Evolutionary conservation across 345 rosid genomes (phyloP).

Genomic region (Schrenkiella parvula): DNA sequence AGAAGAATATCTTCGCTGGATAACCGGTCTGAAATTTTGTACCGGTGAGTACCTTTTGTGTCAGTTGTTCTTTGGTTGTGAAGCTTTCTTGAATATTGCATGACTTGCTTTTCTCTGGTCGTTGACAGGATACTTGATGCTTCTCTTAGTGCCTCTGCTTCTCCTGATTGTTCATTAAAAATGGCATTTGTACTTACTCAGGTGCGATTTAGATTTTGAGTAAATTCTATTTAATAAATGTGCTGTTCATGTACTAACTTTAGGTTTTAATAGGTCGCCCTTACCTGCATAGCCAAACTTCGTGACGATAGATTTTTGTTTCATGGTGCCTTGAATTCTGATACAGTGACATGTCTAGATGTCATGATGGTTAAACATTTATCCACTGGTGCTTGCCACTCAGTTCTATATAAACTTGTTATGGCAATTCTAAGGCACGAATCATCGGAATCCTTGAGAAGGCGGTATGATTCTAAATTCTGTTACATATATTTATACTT

Average conservation of each 20-base stretch:
- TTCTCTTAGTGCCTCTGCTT: constrained; percentile 81
- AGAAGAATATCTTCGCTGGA: constrained; percentile 70
- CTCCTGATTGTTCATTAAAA: constrained; percentile 89
- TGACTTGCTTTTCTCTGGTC: constrained; percentile 30
- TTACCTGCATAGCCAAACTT: constrained; percentile 92
- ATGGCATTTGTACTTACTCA: constrained; percentile 84
- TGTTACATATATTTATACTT: not conserved
- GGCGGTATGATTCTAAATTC: constrained; percentile 57
- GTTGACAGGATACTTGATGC: constrained; percentile 85
- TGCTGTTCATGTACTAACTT: constrained; percentile 2
- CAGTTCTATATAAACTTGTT: constrained; percentile 75
- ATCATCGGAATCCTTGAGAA: constrained; percentile 93
- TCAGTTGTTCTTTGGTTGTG: not conserved
- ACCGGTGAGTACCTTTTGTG: constrained; percentile 52
- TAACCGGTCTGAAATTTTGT: constrained; percentile 71
- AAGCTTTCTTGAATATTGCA: constrained; percentile 13
- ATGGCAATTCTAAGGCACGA: constrained; percentile 83
- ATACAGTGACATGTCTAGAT: constrained; percentile 77
- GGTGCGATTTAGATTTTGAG: constrained; percentile 39
- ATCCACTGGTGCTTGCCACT: constrained; percentile 90
- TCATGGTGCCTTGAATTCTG: constrained; percentile 64
- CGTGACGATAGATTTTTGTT: constrained; percentile 79
- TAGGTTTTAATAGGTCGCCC: constrained; percentile 66
- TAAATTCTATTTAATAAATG: not conserved
- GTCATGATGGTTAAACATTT: constrained; percentile 73